Percentiles rank a stretch among this genome's conserved stretches.
These are phyloP conservation scores for Nakaseomyces kungkrabaensis DNA, from an alignment of 1,139 yeast genomes.

Conservation along the genomic window DNA sequence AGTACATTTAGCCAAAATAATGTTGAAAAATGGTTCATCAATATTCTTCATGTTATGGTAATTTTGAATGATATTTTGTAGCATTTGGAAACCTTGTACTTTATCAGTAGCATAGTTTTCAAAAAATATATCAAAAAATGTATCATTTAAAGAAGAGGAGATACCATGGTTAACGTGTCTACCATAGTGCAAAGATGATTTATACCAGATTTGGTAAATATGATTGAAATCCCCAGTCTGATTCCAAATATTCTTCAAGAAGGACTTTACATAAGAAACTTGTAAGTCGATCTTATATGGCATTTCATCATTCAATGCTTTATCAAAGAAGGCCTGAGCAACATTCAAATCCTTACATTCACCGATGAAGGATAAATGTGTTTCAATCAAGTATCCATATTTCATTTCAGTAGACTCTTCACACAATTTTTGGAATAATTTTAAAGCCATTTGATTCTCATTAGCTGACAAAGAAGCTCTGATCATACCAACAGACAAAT, in stretches of 20 bases:
- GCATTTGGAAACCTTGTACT: constrained; percentile 45
- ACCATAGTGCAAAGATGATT: constrained; percentile 50
- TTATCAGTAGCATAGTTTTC: constrained; percentile 45
- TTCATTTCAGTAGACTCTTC: constrained; percentile 30
- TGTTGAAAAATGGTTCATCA: constrained; percentile 74
- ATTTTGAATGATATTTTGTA: constrained; percentile 47
- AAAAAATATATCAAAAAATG: constrained; percentile 62
- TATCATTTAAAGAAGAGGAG: constrained; percentile 58
- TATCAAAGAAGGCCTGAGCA: constrained; percentile 64
- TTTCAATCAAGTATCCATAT: constrained; percentile 45
- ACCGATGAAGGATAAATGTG: constrained; percentile 74
- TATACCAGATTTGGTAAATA: constrained; percentile 54
- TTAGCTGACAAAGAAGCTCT: constrained; percentile 48
- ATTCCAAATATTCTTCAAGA: constrained; percentile 54
- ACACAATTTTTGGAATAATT: constrained; percentile 39
- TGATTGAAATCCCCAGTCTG: constrained; percentile 48
- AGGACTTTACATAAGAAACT: constrained; percentile 63
- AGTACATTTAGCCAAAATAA: constrained; percentile 57
- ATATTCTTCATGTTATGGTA: constrained; percentile 50
- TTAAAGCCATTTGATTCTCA: constrained; percentile 42
- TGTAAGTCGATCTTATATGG: constrained; percentile 67
- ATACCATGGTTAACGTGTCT: constrained; percentile 54
- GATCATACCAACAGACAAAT: constrained; percentile 50
- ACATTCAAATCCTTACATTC: constrained; percentile 64
- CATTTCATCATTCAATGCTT: constrained; percentile 54